Evolutionary conservation across 768 basidiomycete species (phyloP).

Genomic region (Mycena galericulata): DNA sequence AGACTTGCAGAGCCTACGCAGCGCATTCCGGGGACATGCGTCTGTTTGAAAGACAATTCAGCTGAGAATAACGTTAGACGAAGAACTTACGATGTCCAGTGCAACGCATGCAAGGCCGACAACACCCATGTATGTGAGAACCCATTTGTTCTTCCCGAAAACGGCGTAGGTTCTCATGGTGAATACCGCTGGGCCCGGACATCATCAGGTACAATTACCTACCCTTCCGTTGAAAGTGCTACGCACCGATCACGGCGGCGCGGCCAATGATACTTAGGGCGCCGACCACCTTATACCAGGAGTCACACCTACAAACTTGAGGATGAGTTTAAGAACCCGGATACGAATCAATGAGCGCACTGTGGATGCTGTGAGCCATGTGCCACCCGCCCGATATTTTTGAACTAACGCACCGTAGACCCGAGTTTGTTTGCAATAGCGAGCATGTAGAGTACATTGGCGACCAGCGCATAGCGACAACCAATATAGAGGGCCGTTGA

Average conservation of each 20-base stretch:
- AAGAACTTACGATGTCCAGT: constrained; percentile 40
- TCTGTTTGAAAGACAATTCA: constrained; percentile 24
- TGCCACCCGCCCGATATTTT: too few species aligned
- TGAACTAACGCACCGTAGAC: constrained; percentile 32
- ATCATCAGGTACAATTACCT: not conserved
- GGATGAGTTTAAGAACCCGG: not conserved
- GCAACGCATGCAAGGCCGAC: constrained; percentile 39
- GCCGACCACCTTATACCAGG: constrained; percentile 24
- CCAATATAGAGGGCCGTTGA: constrained; percentile 47
- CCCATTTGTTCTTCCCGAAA: constrained; percentile 35
- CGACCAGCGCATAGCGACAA: constrained; percentile 50
- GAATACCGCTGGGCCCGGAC: constrained; percentile 20
- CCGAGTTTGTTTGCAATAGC: constrained; percentile 39
- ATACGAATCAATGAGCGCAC: not conserved
- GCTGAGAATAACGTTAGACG: not conserved
- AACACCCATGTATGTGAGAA: constrained; percentile 39
- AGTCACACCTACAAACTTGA: constrained; percentile 9
- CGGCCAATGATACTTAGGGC: constrained; percentile 22
- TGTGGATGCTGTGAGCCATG: not conserved
- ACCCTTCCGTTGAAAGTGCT: too few species aligned
- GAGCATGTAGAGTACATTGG: constrained; percentile 48
- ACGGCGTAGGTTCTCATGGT: constrained; percentile 41
- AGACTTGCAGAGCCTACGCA: constrained; percentile 41
- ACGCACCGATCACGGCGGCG: constrained; percentile 19
- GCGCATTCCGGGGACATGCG: constrained; percentile 37